Evolutionary conservation across 768 basidiomycete species (phyloP).

Genomic region (Naganishia randhawae): DNA sequence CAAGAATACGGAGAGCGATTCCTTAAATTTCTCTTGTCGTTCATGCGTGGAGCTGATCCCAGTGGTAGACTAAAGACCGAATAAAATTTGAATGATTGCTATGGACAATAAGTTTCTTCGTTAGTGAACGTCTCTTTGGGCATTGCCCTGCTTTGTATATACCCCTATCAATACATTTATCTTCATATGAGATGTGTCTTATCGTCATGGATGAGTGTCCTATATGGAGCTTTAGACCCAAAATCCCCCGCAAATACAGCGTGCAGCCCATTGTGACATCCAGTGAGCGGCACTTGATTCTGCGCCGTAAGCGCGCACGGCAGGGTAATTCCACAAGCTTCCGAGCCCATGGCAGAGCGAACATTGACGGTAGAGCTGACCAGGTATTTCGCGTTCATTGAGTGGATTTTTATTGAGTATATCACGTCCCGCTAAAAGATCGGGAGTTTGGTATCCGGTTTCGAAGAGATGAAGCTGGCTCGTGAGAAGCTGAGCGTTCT

Average conservation of each 20-base stretch:
- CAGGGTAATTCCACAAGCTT: constrained; percentile 13
- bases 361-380: constrained; percentile 14
- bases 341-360: constrained; percentile 13
- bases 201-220: no score
- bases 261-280: constrained; percentile 12
- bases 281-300: constrained; percentile 12
- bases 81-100: neutral
- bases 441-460: constrained; percentile 12
- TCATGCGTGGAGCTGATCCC: constrained; percentile 48
- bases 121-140: neutral
- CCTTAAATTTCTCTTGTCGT: constrained; percentile 51
- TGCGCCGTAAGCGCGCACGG: constrained; percentile 9
- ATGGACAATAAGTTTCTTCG: neutral
- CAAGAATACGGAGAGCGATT: constrained; percentile 83
- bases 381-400: neutral
- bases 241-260: constrained; percentile 13
- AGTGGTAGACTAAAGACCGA: constrained; percentile 35
- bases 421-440: constrained; percentile 4
- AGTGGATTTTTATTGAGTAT: constrained; percentile 4
- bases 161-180: no score
- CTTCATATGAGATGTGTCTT: no score
- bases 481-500: neutral
- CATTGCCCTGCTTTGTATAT: neutral
- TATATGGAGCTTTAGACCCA: neutral
- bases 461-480: neutral